A percentile compares a stretch with the other conserved stretches of the same genome.
phyloP scores from a whole-genome alignment of 1,284 basidiomycete species.

The Porodaedalea pini region DNA sequence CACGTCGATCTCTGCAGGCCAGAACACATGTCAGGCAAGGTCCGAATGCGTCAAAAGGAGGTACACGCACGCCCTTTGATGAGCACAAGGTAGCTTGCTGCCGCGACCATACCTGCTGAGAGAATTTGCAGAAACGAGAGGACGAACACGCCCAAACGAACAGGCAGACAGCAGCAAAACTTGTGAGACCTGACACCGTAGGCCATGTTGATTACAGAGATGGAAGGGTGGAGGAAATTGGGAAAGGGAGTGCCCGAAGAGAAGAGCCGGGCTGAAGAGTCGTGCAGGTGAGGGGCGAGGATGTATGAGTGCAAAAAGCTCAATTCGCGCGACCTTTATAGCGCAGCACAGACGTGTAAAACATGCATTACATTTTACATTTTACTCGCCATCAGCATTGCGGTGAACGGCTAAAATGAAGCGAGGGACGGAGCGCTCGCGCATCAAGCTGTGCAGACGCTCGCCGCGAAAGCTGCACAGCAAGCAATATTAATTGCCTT shows the following conservation, averaged over 20 bases:
- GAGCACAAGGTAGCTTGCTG: slow-evolving; percentile 16
- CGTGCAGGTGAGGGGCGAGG: background rate
- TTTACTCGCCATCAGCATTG: slow-evolving; percentile 5
- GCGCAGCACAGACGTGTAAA: background rate
- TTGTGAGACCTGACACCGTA: slow-evolving; percentile 19
- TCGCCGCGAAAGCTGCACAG: background rate
- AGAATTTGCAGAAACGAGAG: slow-evolving; percentile 21
- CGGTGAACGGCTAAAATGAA: slow-evolving; percentile 4
- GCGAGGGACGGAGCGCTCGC: background rate
- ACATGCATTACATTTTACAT: no score
- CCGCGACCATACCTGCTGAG: slow-evolving; percentile 17
- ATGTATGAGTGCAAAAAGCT: background rate
- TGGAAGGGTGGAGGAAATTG: background rate
- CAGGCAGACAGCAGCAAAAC: slow-evolving; percentile 29
- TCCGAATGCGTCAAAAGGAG: background rate
- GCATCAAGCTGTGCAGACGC: background rate
- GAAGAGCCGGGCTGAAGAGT: background rate
- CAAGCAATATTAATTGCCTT: no score
- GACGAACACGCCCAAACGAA: slow-evolving; percentile 30
- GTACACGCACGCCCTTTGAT: slow-evolving; percentile 14
- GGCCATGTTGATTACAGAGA: slow-evolving; percentile 1
- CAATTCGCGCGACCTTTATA: background rate
- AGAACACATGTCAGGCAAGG: background rate
- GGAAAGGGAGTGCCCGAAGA: background rate
- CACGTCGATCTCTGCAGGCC: background rate